phyloP scores from a whole-genome alignment of 2,329 filamentous ascomycete species.

The Sclerotinia glacialis region DNA sequence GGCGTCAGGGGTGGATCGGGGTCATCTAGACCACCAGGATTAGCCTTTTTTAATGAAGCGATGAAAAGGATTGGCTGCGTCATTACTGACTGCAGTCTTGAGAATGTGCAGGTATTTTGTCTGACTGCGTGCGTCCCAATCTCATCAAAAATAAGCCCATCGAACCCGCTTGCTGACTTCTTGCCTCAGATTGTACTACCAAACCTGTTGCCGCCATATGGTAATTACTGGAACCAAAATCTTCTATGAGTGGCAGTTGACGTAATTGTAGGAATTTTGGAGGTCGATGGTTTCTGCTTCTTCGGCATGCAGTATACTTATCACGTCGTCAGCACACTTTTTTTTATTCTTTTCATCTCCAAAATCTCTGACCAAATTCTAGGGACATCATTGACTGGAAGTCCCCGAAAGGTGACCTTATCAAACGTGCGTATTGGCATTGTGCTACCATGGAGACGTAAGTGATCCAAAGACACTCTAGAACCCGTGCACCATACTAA shows the following conservation, averaged over 20 bases:
- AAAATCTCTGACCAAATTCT: conserved; percentile 5
- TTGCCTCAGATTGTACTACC: conserved; percentile 49
- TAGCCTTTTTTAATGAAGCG: conserved; percentile 61
- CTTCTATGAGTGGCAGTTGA: conserved; percentile 23
- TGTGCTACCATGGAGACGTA: conserved; percentile 56
- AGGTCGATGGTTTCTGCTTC: conserved; percentile 55
- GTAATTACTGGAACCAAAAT: conserved; percentile 39
- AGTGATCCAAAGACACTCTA: conserved; percentile 28
- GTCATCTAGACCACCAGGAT: conserved; percentile 50
- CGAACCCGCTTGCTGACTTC: not conserved
- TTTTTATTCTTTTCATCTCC: not conserved
- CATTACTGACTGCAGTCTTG: conserved; percentile 53
- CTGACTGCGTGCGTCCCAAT: conserved; percentile 49
- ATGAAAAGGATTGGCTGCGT: conserved; percentile 58
- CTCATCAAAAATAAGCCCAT: not conserved
- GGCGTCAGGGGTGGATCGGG: conserved; percentile 52
- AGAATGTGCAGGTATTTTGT: conserved; percentile 58
- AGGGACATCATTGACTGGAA: conserved; percentile 47
- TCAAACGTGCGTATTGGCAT: conserved; percentile 56
- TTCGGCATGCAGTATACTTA: conserved; percentile 54
- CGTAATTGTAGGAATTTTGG: conserved; percentile 54
- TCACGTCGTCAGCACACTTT: conserved; percentile 47
- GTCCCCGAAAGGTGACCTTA: conserved; percentile 49
- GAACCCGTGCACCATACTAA: not conserved
- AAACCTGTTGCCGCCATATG: conserved; percentile 50